phyloP scores from a whole-genome alignment of 495 filamentous ascomycete genomes.

The Penicillium bovifimosum region DNA sequence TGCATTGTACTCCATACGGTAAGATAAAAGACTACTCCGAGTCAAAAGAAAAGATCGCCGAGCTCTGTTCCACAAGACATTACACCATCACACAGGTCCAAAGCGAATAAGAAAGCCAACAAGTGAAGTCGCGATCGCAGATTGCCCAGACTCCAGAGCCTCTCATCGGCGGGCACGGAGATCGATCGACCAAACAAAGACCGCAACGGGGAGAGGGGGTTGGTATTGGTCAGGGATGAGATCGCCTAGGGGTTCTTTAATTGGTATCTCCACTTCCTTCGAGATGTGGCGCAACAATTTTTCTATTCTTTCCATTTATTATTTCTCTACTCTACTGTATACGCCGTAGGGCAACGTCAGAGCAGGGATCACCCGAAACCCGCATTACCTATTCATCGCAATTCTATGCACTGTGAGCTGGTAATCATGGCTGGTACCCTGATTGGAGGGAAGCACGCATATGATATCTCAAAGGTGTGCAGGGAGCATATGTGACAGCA shows the following conservation, averaged over 20 bases:
- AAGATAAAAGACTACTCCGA: conserved; percentile 4
- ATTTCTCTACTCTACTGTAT: background rate
- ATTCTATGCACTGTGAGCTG: background rate
- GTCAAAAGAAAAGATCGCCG: too few relatives aligned
- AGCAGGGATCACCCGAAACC: conserved; percentile 17
- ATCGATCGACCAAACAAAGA: conserved; percentile 21
- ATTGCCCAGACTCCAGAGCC: conserved; percentile 3
- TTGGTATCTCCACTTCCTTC: conserved; percentile 23
- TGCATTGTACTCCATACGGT: too few relatives aligned
- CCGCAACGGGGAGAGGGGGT: conserved; percentile 1
- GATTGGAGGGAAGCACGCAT: conserved; percentile 2
- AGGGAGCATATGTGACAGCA: background rate
- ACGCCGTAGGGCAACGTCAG: conserved; percentile 9
- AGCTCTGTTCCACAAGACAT: too few relatives aligned
- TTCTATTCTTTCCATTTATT: background rate
- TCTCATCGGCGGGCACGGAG: conserved; percentile 23
- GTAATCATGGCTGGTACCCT: background rate
- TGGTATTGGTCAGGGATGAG: conserved; percentile 20
- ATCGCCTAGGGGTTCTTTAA: conserved; percentile 26
- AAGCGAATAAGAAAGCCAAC: background rate
- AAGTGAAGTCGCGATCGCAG: conserved; percentile 19
- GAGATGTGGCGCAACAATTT: conserved; percentile 6
- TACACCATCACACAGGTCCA: background rate
- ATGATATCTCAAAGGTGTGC: conserved; percentile 2
- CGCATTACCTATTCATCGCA: conserved; percentile 7